Evolutionary conservation across 768 basidiomycete genomes (phyloP).

Genomic region (Tylopilus intermedius): DNA sequence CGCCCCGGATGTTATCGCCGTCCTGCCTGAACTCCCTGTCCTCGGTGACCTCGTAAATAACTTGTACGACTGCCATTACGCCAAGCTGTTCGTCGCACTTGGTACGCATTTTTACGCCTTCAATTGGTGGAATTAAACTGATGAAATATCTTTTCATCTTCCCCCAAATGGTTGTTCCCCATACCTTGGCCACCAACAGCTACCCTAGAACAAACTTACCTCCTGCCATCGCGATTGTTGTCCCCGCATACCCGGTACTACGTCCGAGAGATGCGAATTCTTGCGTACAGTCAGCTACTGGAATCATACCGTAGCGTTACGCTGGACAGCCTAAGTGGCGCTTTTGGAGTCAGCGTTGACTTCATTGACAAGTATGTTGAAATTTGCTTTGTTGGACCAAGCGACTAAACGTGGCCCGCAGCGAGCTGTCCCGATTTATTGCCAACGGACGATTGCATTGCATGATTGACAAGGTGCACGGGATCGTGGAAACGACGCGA

Average conservation of each 20-base stretch:
- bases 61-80: slow-evolving; percentile 90
- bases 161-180: neutral
- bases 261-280: slow-evolving; percentile 92
- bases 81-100: slow-evolving; percentile 88
- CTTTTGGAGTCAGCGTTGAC: slow-evolving; percentile 84
- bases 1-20: slow-evolving; percentile 84
- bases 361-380: slow-evolving; percentile 78
- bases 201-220: slow-evolving; percentile 80
- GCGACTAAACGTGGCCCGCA: slow-evolving; percentile 27
- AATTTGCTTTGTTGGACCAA: neutral
- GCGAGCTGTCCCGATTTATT: slow-evolving; percentile 90
- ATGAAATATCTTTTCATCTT: slow-evolving; percentile 3
- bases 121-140: neutral
- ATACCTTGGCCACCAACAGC: slow-evolving; percentile 41
- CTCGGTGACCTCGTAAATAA: slow-evolving; percentile 81
- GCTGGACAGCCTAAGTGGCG: slow-evolving; percentile 73
- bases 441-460: slow-evolving; percentile 79
- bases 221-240: slow-evolving; percentile 83
- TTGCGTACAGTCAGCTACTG: slow-evolving; percentile 87
- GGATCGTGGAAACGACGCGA: slow-evolving; percentile 88
- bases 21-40: slow-evolving; percentile 75
- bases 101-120: slow-evolving; percentile 40
- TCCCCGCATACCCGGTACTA: slow-evolving; percentile 85
- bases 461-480: slow-evolving; percentile 91
- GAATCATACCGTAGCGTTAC: slow-evolving; percentile 89